Evolutionary conservation across 768 basidiomycete genomes (phyloP), one percentile per base, ranked within the genome.

Genomic region (Collybia sp.): DNA sequence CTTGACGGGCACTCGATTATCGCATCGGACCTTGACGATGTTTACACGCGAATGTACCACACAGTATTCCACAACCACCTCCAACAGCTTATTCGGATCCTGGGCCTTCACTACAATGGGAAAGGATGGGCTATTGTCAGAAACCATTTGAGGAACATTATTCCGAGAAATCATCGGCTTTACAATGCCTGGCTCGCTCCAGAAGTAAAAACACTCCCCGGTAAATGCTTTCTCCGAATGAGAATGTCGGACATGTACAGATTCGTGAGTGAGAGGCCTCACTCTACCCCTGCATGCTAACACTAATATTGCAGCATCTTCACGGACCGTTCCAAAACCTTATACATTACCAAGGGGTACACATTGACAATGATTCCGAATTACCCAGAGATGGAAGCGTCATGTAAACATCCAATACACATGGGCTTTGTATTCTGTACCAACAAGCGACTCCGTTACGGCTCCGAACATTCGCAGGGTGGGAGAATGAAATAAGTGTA

Each of bases 141-240:
- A 12, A 55, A 60, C n/a, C 70, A 73, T 45, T 58, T 80, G 34
- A 61, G 60, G 25, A 62, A 61, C 16, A 57, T 64, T 16, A 72
- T 82, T 40, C 78, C 80, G 6, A 54, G 49, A 37, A 67, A 68
- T 2, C 78, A 79, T 54, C 62, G 65, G 6, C 65, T 81, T 16
- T 68, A 72, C 48, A 56, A 58, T n/a, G 67, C 74, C 12, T 81
- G 78, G 79, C 60, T 79, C 42, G 67, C 71, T 11, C 67, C 70
- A 15, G 72, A 73, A 30, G 66, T 64, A 32, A 73, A 66, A 52
- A 76, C 71, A 5, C 54, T 80, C 31, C 71, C 72, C 11, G 76
- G 75, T 2, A 80, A 80, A 55, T 79, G 77, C 53, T 77, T 76
- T 56, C 63, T 82, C 59, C 69, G 77, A 17, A 80, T 80, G 78